Conservation (phyloP, 257 asterid species). For the Ocimum tenuiflorum region DNA sequence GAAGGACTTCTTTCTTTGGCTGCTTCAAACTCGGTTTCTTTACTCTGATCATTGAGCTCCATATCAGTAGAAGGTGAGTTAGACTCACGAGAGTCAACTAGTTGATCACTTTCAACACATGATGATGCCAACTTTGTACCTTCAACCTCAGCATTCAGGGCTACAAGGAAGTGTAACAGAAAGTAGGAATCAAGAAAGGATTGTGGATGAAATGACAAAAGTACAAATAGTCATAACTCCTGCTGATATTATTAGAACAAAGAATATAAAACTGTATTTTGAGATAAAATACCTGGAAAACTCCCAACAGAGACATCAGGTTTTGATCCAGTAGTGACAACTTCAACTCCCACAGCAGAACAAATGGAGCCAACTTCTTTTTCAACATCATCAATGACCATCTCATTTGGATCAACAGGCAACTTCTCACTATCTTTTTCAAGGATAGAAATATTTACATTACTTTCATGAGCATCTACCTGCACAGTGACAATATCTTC, state of each 20-base stretch:
- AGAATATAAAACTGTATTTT: neutral
- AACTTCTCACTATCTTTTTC: constrained; percentile 26
- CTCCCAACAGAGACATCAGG: constrained; percentile 20
- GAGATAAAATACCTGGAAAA: constrained; percentile 32
- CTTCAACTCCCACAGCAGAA: constrained; percentile 26
- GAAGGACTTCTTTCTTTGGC: constrained; percentile 19
- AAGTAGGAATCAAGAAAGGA: constrained; percentile 16
- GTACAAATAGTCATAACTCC: constrained; percentile 6
- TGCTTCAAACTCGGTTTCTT: constrained; percentile 24
- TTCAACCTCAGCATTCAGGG: constrained; percentile 35
- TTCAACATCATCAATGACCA: constrained; percentile 25
- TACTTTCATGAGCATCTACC: constrained; percentile 25
- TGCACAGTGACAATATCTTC: constrained; percentile 26
- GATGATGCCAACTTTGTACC: constrained; percentile 26
- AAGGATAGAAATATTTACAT: constrained; percentile 24
- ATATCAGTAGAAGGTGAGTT: constrained; percentile 21
- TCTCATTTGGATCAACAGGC: constrained; percentile 27
- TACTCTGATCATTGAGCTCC: constrained; percentile 22
- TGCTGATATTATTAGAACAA: neutral
- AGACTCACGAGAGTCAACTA: constrained; percentile 18
- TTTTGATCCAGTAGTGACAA: constrained; percentile 33
- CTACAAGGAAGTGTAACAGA: constrained; percentile 36
- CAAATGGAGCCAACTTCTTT: constrained; percentile 20
- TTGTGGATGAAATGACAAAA: constrained; percentile 1
- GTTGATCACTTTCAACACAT: constrained; percentile 22